Evolutionary conservation across 169 alveolate species (phyloP).

Genomic region (Fabrea salina): DNA sequence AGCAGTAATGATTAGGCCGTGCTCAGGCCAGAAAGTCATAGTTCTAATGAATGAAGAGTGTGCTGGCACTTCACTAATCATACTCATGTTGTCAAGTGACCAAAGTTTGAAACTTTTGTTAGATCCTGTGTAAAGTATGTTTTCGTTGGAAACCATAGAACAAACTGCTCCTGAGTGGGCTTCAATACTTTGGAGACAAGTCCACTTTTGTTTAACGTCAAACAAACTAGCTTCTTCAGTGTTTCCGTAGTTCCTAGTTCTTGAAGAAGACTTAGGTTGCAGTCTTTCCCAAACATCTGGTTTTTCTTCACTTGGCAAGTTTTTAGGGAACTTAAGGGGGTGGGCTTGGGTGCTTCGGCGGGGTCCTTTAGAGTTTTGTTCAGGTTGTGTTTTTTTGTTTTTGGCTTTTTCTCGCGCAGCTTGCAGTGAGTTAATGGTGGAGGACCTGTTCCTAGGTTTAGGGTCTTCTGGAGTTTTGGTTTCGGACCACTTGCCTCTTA

Average conservation of each 20-base stretch:
- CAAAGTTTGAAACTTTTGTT: constrained; percentile 53
- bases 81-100: constrained; percentile 46
- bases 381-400: not conserved
- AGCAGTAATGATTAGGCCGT: constrained; percentile 45
- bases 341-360: not conserved
- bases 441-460: constrained; percentile 10
- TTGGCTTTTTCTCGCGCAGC: not conserved
- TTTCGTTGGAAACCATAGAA: constrained; percentile 45
- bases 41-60: constrained; percentile 39
- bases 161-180: constrained; percentile 55
- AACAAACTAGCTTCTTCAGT: constrained; percentile 3
- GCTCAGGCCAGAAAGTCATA: constrained; percentile 29
- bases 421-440: not conserved
- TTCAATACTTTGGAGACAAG: constrained; percentile 33
- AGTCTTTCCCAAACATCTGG: not conserved
- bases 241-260: not conserved
- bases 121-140: constrained; percentile 50
- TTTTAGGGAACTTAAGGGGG: not conserved
- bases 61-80: constrained; percentile 45
- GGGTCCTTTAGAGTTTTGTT: not conserved
- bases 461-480: not conserved
- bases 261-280: not conserved
- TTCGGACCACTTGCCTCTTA: not conserved
- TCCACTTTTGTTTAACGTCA: constrained; percentile 42
- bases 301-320: not conserved